Evolutionary conservation across 2,329 filamentous ascomycete species (phyloP), one percentile per base, ranked within the genome.

Genomic region (Clarireedia homoeocarpa): DNA sequence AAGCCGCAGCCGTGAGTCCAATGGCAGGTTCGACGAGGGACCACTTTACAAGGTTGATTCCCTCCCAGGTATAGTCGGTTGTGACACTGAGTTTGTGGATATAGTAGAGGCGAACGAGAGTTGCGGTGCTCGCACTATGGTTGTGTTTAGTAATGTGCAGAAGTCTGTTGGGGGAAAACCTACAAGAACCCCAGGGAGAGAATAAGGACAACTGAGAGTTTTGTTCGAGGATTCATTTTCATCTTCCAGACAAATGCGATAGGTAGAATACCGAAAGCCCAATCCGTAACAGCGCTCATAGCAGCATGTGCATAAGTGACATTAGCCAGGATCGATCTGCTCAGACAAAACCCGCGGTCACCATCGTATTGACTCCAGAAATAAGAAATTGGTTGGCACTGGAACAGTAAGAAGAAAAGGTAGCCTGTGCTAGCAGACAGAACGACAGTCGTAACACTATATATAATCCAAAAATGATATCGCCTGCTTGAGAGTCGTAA

Each of bases 11-110:
- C 5, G 71, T 69, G 10, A 75, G 70, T 5, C 71, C 72, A 15
- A 75, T 69, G 4, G 70, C 71, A 34, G 71, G 71, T 58, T 75
- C 73, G n/a, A 72, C 67, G 48, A 74, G 73, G 4, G 71, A 74
- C 73, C 73, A 76, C 56, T 75, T 74, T 5, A 71, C 69, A 6
- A 75, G 63, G 59, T 73, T 73, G 15, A 72, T 71, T 56, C 72
- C 73, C 54, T 71, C 68, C 66, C 71, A 74, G 1, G 73, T 64
- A 49, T 70, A 71, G 54, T 76, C 73, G 9, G 58, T 57, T 27
- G 69, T 69, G n/a, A 67, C 60, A 2, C 65, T 64, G 5, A 75
- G 66, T 36, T 67, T 59, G 55, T 67, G 66, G n/a, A 75, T 70
- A 60, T 74, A 76, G 5, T 71, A 69, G 34, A 76, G 71, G 14